phyloP scores from a whole-genome alignment of 2,329 filamentous ascomycete genomes.

The Botryotinia narcissicola region DNA sequence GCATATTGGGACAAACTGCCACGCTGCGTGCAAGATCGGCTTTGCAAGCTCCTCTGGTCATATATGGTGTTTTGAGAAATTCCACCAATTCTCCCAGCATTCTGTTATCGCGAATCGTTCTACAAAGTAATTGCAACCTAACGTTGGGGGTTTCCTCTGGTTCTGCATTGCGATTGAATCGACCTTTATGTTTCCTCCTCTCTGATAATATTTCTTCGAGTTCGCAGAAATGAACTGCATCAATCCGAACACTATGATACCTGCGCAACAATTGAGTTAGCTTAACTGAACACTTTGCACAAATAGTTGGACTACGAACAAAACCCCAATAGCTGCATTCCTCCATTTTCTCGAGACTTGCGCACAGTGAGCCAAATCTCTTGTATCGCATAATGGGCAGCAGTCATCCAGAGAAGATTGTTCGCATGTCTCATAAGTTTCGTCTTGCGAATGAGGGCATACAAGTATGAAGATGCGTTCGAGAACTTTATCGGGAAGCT shows the following conservation, averaged over 20 bases:
- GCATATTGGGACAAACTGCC: conserved; percentile 78
- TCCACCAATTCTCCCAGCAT: conserved; percentile 67
- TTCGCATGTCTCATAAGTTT: conserved; percentile 79
- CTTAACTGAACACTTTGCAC: conserved; percentile 8
- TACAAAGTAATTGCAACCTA: conserved; percentile 74
- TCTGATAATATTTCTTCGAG: conserved; percentile 80
- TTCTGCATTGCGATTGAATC: conserved; percentile 73
- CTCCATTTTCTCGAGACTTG: conserved; percentile 73
- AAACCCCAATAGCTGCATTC: conserved; percentile 46
- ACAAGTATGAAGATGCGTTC: conserved; percentile 76
- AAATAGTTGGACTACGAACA: conserved; percentile 53
- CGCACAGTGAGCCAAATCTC: conserved; percentile 79
- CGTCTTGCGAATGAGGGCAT: conserved; percentile 78
- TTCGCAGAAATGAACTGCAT: conserved; percentile 91
- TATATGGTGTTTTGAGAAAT: conserved; percentile 88
- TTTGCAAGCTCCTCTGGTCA: conserved; percentile 83
- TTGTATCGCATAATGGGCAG: conserved; percentile 91
- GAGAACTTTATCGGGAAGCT: conserved; percentile 67
- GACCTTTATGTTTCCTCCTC: conserved; percentile 69
- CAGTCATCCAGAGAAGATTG: conserved; percentile 72
- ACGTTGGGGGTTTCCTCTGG: conserved; percentile 76
- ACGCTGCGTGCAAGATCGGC: conserved; percentile 82
- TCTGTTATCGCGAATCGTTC: conserved; percentile 75
- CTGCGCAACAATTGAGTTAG: conserved; percentile 44
- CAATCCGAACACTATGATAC: conserved; percentile 87